A percentile compares a stretch with the other conserved stretches of the same genome.
Evolutionary conservation across 1,139 yeast species (phyloP).

Genomic region (Pneumocystis oryctolagi): DNA sequence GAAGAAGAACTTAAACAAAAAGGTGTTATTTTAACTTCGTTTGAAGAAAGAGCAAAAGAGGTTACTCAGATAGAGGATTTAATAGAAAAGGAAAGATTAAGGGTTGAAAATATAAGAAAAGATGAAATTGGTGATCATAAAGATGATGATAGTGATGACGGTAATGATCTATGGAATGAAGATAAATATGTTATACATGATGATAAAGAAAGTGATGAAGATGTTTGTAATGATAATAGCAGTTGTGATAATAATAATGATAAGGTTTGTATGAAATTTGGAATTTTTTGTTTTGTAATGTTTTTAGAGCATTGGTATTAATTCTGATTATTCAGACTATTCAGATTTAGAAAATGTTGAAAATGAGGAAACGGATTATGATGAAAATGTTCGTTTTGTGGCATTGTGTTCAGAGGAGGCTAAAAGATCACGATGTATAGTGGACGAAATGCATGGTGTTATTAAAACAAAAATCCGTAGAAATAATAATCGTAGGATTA

Average conservation of each 20-base stretch:
- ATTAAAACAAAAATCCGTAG: background rate
- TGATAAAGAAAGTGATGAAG: constrained; percentile 11
- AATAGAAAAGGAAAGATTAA: constrained; percentile 40
- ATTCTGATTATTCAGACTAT: background rate
- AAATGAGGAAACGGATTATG: background rate
- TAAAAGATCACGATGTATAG: background rate
- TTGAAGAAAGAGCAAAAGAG: constrained; percentile 21
- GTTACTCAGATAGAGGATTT: constrained; percentile 32
- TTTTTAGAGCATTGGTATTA: background rate
- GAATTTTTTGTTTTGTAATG: background rate
- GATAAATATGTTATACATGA: constrained; percentile 18
- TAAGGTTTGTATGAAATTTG: background rate
- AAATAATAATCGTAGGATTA: background rate
- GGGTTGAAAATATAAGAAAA: constrained; percentile 24
- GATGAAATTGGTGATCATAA: constrained; percentile 28
- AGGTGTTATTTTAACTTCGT: constrained; percentile 20
- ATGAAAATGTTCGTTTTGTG: background rate
- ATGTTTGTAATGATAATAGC: background rate
- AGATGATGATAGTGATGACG: constrained; percentile 17
- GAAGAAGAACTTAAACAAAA: constrained; percentile 20
- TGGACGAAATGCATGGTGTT: background rate
- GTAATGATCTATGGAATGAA: constrained; percentile 14
- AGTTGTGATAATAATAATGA: background rate
- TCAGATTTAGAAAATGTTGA: background rate
- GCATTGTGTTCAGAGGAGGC: background rate